A percentile compares a stretch with the other conserved stretches of the same genome.
These are phyloP conservation scores for Naegleria gruberi DNA, from an alignment of 208 protist genomes.

Conservation along the genomic window DNA sequence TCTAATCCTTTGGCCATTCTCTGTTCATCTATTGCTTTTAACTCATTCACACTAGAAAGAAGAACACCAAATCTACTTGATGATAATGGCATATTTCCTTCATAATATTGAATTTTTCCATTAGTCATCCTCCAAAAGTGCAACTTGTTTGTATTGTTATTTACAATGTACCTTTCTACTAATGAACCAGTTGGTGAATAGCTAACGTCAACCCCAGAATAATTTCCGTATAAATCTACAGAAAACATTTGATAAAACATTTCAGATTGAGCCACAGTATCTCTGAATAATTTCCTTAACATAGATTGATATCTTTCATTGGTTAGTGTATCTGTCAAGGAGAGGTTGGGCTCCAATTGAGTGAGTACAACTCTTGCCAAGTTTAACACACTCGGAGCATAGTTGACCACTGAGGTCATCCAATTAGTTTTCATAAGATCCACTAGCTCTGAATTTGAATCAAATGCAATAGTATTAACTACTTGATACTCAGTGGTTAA, in stretches of 20 bases:
- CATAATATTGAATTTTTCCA: background rate
- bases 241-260: background rate
- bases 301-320: background rate
- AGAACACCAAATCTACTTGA: no score
- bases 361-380: background rate
- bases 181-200: background rate
- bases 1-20: background rate
- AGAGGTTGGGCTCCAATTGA: background rate
- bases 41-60: no score
- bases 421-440: background rate
- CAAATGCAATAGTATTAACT: background rate
- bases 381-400: background rate
- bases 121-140: background rate
- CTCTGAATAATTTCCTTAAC: background rate
- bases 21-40: background rate
- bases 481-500: background rate
- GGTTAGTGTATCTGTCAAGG: background rate
- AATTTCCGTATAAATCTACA: background rate
- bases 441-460: background rate
- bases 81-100: background rate
- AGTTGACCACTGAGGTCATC: background rate
- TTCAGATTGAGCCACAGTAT: background rate
- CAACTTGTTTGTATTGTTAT: background rate
- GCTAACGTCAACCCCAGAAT: background rate
- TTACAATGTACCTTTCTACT: background rate